These are phyloP conservation scores for Ustilago tritici DNA, from an alignment of 1,284 basidiomycete genomes.

Conservation along the genomic window DNA sequence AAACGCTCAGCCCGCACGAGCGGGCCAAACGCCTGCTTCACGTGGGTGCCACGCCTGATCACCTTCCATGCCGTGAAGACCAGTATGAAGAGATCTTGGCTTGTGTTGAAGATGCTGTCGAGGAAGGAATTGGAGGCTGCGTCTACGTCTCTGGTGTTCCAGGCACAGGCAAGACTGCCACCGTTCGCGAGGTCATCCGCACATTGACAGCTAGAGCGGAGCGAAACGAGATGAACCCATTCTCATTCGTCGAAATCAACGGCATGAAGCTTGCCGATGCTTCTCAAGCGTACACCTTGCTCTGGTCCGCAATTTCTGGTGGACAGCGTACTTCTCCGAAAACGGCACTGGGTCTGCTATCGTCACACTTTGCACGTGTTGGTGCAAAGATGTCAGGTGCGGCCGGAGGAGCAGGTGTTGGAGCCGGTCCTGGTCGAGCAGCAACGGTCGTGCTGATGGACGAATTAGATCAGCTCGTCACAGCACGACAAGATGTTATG, in stretches of 20 bases:
- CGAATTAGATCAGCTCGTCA: conserved; percentile 95
- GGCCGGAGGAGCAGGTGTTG: conserved; percentile 32
- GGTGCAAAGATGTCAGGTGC: conserved; percentile 38
- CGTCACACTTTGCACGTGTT: conserved; percentile 52
- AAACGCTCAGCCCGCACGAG: conserved; percentile 52
- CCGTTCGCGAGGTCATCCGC: conserved; percentile 90
- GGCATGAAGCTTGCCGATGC: conserved; percentile 77
- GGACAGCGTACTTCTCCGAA: conserved; percentile 57
- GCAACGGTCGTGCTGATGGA: conserved; percentile 94
- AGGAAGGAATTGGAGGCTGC: conserved; percentile 93
- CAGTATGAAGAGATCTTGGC: conserved; percentile 84
- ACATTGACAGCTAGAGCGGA: conserved; percentile 69
- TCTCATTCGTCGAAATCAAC: conserved; percentile 98
- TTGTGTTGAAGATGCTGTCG: conserved; percentile 85
- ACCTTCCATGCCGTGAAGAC: conserved; percentile 87
- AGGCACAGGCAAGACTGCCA: conserved; percentile 90
- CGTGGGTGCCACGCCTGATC: conserved; percentile 90
- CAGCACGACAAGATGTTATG: conserved; percentile 94
- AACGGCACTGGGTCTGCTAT: conserved; percentile 54
- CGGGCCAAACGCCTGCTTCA: conserved; percentile 76
- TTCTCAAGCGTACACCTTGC: conserved; percentile 62
- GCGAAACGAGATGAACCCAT: conserved; percentile 85
- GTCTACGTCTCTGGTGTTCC: conserved; percentile 93
- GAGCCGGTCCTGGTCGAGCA: conserved; percentile 38
- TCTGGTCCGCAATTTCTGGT: conserved; percentile 62